phyloP scores from a whole-genome alignment of 768 basidiomycete genomes.

The Rhodocollybia butyracea region DNA sequence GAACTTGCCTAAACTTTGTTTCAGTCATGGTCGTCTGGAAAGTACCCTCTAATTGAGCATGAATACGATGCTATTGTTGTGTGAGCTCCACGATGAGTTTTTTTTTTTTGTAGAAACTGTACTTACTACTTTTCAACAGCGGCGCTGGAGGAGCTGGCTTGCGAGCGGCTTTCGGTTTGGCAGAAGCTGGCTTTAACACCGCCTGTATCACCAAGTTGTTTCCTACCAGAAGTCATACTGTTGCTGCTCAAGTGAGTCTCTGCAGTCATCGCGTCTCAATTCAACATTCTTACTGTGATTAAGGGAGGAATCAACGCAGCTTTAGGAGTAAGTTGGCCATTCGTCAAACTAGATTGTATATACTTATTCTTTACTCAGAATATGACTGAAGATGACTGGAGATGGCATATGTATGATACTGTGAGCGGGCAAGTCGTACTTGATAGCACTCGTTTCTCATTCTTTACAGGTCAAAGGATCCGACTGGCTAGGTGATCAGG shows the following conservation, averaged over 20 bases:
- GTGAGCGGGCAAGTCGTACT: constrained; percentile 39
- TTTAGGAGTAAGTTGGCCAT: constrained; percentile 63
- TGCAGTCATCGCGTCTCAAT: neutral
- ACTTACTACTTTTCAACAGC: constrained; percentile 35
- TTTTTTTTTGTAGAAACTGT: constrained; percentile 5
- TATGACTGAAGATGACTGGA: constrained; percentile 99
- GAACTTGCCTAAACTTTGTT: constrained; percentile 14
- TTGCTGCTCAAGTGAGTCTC: constrained; percentile 83
- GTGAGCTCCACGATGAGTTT: constrained; percentile 33
- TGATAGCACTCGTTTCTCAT: constrained; percentile 7
- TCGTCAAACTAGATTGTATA: neutral
- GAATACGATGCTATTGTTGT: constrained; percentile 99
- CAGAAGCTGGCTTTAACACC: constrained; percentile 97
- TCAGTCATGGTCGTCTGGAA: constrained; percentile 76
- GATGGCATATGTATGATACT: constrained; percentile 98
- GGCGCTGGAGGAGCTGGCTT: constrained; percentile 98
- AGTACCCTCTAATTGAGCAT: constrained; percentile 97
- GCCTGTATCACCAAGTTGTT: constrained; percentile 99
- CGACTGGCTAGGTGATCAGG: constrained; percentile 99
- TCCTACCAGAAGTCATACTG: constrained; percentile 97
- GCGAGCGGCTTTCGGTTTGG: constrained; percentile 96
- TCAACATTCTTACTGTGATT: constrained; percentile 14
- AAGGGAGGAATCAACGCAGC: constrained; percentile 98
- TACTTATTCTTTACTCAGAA: constrained; percentile 48
- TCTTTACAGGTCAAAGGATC: constrained; percentile 89